These are phyloP conservation scores for Arachis monticola DNA, from an alignment of 331 rosid genomes.

Conservation along the genomic window DNA sequence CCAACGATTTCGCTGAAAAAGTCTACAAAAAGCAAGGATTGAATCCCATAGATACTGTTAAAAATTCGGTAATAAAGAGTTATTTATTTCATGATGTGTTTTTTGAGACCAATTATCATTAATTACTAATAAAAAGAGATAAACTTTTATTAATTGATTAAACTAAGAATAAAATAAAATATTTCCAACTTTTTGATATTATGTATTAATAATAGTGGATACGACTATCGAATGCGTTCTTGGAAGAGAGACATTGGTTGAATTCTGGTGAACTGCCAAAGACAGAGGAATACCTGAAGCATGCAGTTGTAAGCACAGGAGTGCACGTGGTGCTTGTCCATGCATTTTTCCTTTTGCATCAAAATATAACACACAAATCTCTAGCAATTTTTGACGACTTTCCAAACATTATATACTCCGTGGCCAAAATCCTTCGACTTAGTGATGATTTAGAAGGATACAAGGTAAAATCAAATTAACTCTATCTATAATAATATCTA, in stretches of 20 bases:
- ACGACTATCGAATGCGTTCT: slow-evolving; percentile 45
- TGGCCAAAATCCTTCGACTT: slow-evolving; percentile 58
- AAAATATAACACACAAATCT: slow-evolving; percentile 38
- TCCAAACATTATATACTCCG: slow-evolving; percentile 49
- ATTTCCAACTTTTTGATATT: too few species aligned
- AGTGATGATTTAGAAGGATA: slow-evolving; percentile 65
- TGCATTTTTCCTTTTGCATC: slow-evolving; percentile 53
- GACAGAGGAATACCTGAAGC: slow-evolving; percentile 57
- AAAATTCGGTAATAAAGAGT: slow-evolving; percentile 36
- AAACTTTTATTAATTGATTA: too few species aligned
- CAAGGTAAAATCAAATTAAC: slow-evolving; percentile 29
- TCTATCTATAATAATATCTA: too few species aligned
- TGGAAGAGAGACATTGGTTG: slow-evolving; percentile 62
- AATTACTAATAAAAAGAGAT: too few species aligned
- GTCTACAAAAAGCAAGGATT: slow-evolving; percentile 50
- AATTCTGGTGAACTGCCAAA: slow-evolving; percentile 42
- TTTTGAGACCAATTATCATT: too few species aligned
- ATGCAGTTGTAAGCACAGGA: slow-evolving; percentile 58
- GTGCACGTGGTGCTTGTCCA: slow-evolving; percentile 54
- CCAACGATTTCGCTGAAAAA: slow-evolving; percentile 45
- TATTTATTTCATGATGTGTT: not conserved
- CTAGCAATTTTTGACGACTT: slow-evolving; percentile 40
- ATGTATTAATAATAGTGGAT: slow-evolving; percentile 49
- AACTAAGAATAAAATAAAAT: too few species aligned
- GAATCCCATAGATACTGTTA: slow-evolving; percentile 47